Conservation (phyloP, 2,329 filamentous ascomycete species). For the Malbranchea cinnamomea region DNA sequence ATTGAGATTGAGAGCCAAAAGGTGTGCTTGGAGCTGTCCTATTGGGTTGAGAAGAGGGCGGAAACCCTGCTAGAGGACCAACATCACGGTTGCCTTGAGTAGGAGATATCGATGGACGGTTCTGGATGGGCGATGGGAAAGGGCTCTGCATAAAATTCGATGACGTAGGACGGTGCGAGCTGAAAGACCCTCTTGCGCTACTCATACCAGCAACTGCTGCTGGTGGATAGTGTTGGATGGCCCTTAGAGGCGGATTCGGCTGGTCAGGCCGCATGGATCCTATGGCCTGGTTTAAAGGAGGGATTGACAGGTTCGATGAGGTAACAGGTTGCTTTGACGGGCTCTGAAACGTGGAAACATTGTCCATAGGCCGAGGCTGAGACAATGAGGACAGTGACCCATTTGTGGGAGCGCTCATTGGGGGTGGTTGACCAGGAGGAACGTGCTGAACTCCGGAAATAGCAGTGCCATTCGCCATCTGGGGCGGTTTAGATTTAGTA, state of each 20-base stretch:
- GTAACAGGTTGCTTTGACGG: background rate
- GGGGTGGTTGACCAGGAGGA: slow-evolving; percentile 2
- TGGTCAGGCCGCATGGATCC: background rate
- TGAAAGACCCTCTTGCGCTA: slow-evolving; percentile 13
- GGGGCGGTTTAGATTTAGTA: too few relatives aligned
- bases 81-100: slow-evolving; percentile 36
- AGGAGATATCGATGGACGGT: slow-evolving; percentile 33
- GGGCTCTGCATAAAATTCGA: slow-evolving; percentile 24
- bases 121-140: slow-evolving; percentile 27
- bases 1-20: too few relatives aligned
- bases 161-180: slow-evolving; percentile 25
- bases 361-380: slow-evolving; percentile 1
- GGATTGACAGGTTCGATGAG: background rate
- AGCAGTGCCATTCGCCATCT: too few relatives aligned
- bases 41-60: slow-evolving; percentile 16
- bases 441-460: too few relatives aligned
- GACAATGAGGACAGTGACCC: background rate
- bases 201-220: background rate
- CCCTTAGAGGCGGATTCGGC: slow-evolving; percentile 4
- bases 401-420: background rate
- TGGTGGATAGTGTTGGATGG: slow-evolving; percentile 8
- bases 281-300: background rate
- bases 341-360: background rate
- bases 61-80: slow-evolving; percentile 30
- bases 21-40: slow-evolving; percentile 19